Conservation (phyloP, 306 rosid genomes). For the Senna tora region DNA sequence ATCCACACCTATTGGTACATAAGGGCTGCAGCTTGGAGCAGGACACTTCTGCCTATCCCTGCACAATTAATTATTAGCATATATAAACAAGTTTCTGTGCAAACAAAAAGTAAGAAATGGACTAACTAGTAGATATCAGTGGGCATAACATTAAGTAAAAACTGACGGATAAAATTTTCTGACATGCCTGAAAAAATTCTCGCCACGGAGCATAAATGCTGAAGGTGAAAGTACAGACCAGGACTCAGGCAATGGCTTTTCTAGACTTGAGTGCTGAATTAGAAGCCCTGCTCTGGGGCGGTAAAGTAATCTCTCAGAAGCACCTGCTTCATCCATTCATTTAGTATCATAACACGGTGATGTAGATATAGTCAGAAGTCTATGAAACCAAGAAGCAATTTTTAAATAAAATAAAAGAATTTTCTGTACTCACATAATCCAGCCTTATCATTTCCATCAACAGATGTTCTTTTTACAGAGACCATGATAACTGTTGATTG, state of each 20-base stretch:
- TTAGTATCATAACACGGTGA: constrained; percentile 19
- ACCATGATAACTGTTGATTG: constrained; percentile 77
- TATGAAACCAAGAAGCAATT: background rate
- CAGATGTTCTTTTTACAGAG: constrained; percentile 69
- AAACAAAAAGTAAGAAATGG: constrained; percentile 10
- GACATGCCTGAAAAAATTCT: constrained; percentile 73
- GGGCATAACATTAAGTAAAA: constrained; percentile 1
- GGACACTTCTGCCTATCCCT: constrained; percentile 77
- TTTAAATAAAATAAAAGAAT: constrained; percentile 1
- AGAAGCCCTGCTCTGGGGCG: constrained; percentile 67
- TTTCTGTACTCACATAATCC: constrained; percentile 55
- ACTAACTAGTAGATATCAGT: background rate
- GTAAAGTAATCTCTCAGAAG: constrained; percentile 65
- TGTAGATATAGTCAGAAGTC: background rate
- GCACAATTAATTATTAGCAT: constrained; percentile 37
- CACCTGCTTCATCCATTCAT: constrained; percentile 50
- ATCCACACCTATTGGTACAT: constrained; percentile 85
- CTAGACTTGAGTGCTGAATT: constrained; percentile 57
- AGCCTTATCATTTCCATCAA: constrained; percentile 55
- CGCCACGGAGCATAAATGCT: constrained; percentile 79
- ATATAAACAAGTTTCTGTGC: constrained; percentile 3
- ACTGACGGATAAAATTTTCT: constrained; percentile 27
- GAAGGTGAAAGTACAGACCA: constrained; percentile 82
- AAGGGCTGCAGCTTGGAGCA: constrained; percentile 67
- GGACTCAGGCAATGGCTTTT: constrained; percentile 53